A percentile compares a stretch with the other conserved stretches of the same genome.
Conservation (phyloP, 345 rosid genomes). For the Brassica rapa region DNA sequence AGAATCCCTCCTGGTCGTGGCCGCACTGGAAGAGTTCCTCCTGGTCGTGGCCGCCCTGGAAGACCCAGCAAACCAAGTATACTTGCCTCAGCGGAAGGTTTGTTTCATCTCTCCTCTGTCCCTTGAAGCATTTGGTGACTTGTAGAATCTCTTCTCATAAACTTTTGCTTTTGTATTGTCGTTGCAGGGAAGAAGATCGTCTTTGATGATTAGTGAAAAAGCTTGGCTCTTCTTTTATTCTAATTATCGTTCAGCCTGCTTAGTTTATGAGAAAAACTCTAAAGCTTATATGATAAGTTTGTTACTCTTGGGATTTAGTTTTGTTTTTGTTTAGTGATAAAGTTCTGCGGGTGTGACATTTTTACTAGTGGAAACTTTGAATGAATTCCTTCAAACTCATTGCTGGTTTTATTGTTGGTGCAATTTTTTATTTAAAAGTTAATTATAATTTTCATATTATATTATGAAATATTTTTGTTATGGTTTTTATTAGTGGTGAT, state of each 20-base stretch:
- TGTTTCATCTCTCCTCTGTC: slow-evolving; percentile 4
- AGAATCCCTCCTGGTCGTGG: too few relatives aligned
- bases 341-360: not conserved
- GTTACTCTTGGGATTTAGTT: not conserved
- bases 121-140: not conserved
- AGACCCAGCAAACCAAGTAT: slow-evolving; percentile 47
- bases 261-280: not conserved
- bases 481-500: too few relatives aligned
- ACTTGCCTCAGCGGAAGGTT: slow-evolving; percentile 31
- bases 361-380: not conserved
- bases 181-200: slow-evolving; percentile 46
- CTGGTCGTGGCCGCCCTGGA: slow-evolving; percentile 21
- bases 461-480: not conserved
- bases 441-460: not conserved
- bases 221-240: slow-evolving; percentile 6
- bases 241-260: not conserved
- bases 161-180: slow-evolving; percentile 1
- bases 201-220: slow-evolving; percentile 35
- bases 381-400: too few relatives aligned
- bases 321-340: not conserved
- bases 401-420: too few relatives aligned
- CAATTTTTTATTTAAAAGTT: too few relatives aligned
- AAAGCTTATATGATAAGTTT: not conserved
- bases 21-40: not conserved
- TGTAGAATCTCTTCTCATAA: slow-evolving; percentile 4